Conservation (phyloP, 208 protist genomes). For the Leishmania turanica region DNA sequence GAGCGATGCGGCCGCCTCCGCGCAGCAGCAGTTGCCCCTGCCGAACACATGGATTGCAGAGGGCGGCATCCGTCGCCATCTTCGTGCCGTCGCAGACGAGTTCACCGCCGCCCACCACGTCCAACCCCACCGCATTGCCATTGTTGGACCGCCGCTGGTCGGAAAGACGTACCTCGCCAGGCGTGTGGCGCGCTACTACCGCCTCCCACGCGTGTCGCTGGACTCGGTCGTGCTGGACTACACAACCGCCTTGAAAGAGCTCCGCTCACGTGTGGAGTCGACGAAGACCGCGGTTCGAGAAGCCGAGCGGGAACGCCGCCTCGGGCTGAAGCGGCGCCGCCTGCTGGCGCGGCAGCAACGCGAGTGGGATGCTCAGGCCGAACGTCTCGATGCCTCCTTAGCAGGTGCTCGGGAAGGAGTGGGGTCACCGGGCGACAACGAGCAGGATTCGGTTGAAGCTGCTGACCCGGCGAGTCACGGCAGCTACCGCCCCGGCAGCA, state of each 20-base stretch:
- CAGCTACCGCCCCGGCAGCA: not conserved
- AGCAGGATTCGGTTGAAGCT: slow-evolving; percentile 18
- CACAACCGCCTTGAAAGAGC: slow-evolving; percentile 41
- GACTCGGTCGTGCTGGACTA: slow-evolving; percentile 56
- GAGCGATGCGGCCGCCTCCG: slow-evolving; percentile 8
- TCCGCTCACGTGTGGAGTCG: slow-evolving; percentile 32
- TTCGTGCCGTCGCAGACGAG: slow-evolving; percentile 71
- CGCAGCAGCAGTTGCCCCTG: slow-evolving; percentile 1
- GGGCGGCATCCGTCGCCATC: slow-evolving; percentile 75
- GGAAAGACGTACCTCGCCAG: slow-evolving; percentile 83
- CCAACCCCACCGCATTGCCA: slow-evolving; percentile 74
- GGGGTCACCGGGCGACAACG: slow-evolving; percentile 4
- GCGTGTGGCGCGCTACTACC: slow-evolving; percentile 76
- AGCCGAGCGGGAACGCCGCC: slow-evolving; percentile 47
- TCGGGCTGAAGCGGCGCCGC: slow-evolving; percentile 63
- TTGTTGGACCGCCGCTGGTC: slow-evolving; percentile 89
- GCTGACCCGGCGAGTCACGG: not conserved
- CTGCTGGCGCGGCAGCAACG: slow-evolving; percentile 39
- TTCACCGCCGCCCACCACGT: slow-evolving; percentile 72
- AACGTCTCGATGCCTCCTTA: not conserved
- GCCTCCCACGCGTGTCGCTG: slow-evolving; percentile 54
- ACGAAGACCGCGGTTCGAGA: slow-evolving; percentile 33
- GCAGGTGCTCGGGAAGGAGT: slow-evolving; percentile 6
- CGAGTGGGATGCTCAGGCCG: slow-evolving; percentile 24
- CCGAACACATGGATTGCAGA: slow-evolving; percentile 72